Base-by-base conservation (phyloP, 306 rosid species). In the Vigna angularis region DNA sequence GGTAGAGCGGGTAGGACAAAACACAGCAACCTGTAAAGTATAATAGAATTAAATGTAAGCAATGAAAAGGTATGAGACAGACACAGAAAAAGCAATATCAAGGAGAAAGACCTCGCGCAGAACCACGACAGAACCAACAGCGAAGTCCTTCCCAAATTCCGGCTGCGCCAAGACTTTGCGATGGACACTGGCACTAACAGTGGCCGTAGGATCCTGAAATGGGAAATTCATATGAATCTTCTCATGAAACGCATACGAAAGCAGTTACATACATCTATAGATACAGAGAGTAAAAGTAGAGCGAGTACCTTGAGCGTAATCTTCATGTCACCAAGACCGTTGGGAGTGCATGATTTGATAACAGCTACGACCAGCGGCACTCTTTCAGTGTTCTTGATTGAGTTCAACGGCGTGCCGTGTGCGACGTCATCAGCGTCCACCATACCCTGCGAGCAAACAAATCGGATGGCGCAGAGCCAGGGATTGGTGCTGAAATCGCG, bases 161-260 rank as follows among this genome's bases (percentile, higher is more conserved):
- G 84, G 83, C 11, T 90, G 74, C 0, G 84, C 50, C 71, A 92
- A 72, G 40, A 86, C 92, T 80, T 85, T 86, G 70, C 57, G 96
- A 82, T 92, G 93, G 38, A 94, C 72, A 80, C 80, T 90, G 38
- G 95, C 98, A 48, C 72, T 82, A 28, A 88, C 53, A 62, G 86
- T 80, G 69, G 84, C 83, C 0, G 98, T 84, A 72, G 94, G 94
- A 84, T 94, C 98, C 98, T 94, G 93, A 79, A 79, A 85, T 30
- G 77, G 32, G 51, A 74, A 49, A 22, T 53, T 17, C 26, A 20
- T 9, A 63, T 10, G 22, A 51, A n/a, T 7, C 6, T 7, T 14
- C 16, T 10, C 15, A 18, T 4, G 9, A 40, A 42, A 9, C 1
- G 2, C 48, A 8, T 0, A 51, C 6, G 6, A 16, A 0, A 11